Base-by-base conservation (phyloP, 176 grass and related monocot genomes). In the Hordeum marinum region DNA sequence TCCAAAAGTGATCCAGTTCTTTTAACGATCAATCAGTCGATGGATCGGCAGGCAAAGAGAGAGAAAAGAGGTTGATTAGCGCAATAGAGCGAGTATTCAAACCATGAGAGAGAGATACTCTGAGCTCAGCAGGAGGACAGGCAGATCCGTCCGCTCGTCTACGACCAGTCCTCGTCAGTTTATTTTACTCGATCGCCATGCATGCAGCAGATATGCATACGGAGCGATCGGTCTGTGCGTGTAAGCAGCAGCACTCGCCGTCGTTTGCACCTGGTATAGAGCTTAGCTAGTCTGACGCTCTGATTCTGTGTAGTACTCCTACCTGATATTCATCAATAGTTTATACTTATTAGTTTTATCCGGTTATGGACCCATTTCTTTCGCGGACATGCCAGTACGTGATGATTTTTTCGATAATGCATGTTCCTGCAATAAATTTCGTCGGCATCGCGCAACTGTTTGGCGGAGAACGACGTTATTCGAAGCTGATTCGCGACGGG, bases 211-310 rank as follows among this genome's bases (percentile, higher is more conserved):
- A 7, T 14, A 7, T 45, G 23, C 26, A 29, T 3, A 72, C 24
- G 68, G 21, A 45, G 69, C 15, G 46, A 50, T 46, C 39, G 41
- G 36, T 40, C 35, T 12, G 66, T 40, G 35, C 23, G 11, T 3
- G 50, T 55, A 54, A 26, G 39, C 39, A 26, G 68, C 42, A 23
- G 6, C 68, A 26, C n/a, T 45, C 3, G n/a, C 42, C 69, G 69
- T 72, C 40, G 39, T 72, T 72, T 45, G 69, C 69, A 45, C 69
- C 69, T 72, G 69, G 69, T 25, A 72, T 40, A 45, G 69, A 43
- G 37, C n/a, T n/a, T n/a, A n/a, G n/a, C 68, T 25, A 43, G 21
- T 4, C 11, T 68, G 66, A 72, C 36, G 9, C 46, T 50, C 46
- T 50, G 14, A 6, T 50, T 50, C 46, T 15, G 46, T 45, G 11